Evolutionary conservation across 495 filamentous ascomycete species (phyloP), one percentile per base, ranked within the genome.

Genomic region (Tuber melanosporum): DNA sequence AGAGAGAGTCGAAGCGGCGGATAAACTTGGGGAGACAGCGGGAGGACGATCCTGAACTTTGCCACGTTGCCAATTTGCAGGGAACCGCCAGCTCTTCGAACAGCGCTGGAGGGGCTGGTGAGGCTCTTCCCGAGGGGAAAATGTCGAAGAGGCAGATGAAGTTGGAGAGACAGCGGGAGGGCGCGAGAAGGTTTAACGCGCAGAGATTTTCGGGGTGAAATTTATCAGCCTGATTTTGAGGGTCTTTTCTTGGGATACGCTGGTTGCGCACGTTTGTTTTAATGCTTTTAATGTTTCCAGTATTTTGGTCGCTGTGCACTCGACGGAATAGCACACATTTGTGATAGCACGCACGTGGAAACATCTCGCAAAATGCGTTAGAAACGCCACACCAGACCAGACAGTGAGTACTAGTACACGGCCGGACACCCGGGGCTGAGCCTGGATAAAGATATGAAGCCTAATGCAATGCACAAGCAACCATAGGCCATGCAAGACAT

Each of bases 81-180:
- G 44, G 57, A 32, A 12, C 12, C 15, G 14, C n/a, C 7, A 7
- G n/a, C 12, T 42, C 39, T 70, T 41, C 49, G 49, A n/a, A 22
- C 39, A 44, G 47, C 52, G 14, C 17, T 2, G 57, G 57, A 26
- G 57, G 57, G 32, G n/a, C 73, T 22, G 73, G 36, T 46, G 36
- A 7, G 43, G 72, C 32, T 39, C 19, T 44, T 39, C 19, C 49
- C 32, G 74, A 22, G 43, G 42, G 17, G 78, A 81, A 73, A 32
- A 46, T 47, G 70, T 41, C 46, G 41, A 75, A 76, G 74, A 41
- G 47, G 72, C 57, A 73, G 32, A 52, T 73, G 32, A 72, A 73
- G 75, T 45, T 75, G 73, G 62, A 77, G 57, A 79, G 85, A 79
- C 86, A 88, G 78, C 81, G 73, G 36, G 52, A 70, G 52, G 26